Base-by-base conservation (phyloP, 2,329 filamentous ascomycete species). In the Cladophialophora psammophila region DNA sequence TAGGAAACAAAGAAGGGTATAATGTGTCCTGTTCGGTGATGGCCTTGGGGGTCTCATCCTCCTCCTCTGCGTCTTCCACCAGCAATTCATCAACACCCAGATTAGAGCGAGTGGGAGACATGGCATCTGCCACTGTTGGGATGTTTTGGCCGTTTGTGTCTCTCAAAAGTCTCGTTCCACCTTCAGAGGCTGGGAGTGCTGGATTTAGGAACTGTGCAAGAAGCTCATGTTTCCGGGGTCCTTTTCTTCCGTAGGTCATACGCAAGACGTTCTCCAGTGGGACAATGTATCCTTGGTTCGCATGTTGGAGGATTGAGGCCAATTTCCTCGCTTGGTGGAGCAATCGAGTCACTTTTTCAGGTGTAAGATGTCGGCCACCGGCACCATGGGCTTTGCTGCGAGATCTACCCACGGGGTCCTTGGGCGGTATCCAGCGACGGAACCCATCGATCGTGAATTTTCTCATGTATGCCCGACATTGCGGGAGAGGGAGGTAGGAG, bases 401-500 rank as follows among this genome's bases (percentile, higher is more conserved):
- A 26, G 26, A 26, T 26, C 26, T 26, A 26, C 26, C 26, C 26
- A 26, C 26, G 26, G 2, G 3, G 3, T 26, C 26, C 26, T 35
- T 68, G 63, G 31, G 26, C 26, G 26, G 71, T 40, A 68, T 61
- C 35, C 55, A 79, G 35, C 80, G 77, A 60, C 81, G 80, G 76
- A 85, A 88, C 68, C 83, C 80, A 40, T 73, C 69, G 38, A 84
- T 68, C 53, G 86, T 77, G 75, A 87, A 80, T 60, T 79, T 72
- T 65, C 79, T 79, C 75, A 86, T 79, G 76, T 84, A 86, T 36
- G 71, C 62, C 69, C 84, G 82, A 45, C 86, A 85, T 65, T 80
- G 76, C 1, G 84, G 80, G 73, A 89, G 87, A 34, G 88, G 87
- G 45, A 90, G 83, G 72, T 89, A 89, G 63, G 84, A 82, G 69